phyloP scores from a whole-genome alignment of 2,329 filamentous ascomycete genomes.

The Pestalotiopsis sp. region DNA sequence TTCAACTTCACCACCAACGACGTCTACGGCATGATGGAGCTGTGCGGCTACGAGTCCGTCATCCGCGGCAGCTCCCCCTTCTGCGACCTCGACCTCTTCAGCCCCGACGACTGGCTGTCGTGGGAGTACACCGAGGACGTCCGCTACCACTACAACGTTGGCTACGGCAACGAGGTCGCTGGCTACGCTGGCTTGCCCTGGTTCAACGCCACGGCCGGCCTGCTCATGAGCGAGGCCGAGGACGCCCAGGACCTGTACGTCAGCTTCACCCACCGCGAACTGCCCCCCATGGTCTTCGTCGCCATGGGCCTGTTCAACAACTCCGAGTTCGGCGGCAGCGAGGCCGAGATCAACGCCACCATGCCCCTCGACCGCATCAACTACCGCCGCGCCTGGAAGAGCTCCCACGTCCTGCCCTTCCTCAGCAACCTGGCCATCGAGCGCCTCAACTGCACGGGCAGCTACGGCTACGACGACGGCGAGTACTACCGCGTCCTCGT shows the following conservation, averaged over 20 bases:
- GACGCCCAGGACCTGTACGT: constrained; percentile 62
- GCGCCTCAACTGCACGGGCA: constrained; percentile 61
- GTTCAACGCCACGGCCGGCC: constrained; percentile 62
- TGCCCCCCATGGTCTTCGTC: constrained; percentile 68
- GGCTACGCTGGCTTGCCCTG: constrained; percentile 67
- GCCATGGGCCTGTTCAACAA: constrained; percentile 74
- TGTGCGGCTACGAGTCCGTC: constrained; percentile 69
- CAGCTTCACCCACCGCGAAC: constrained; percentile 70
- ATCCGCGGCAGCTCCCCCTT: constrained; percentile 65
- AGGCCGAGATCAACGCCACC: constrained; percentile 58
- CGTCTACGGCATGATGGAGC: constrained; percentile 66
- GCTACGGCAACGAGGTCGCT: constrained; percentile 62
- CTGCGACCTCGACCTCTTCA: constrained; percentile 62
- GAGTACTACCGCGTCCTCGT: constrained; percentile 51
- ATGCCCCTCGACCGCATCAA: constrained; percentile 68
- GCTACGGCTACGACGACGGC: constrained; percentile 55
- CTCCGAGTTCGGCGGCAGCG: constrained; percentile 54
- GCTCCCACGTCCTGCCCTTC: constrained; percentile 66
- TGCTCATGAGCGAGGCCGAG: constrained; percentile 43
- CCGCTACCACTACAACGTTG: constrained; percentile 66
- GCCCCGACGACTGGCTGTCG: constrained; percentile 64
- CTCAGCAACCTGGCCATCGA: constrained; percentile 69
- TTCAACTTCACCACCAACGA: constrained; percentile 69
- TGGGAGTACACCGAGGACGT: constrained; percentile 69
- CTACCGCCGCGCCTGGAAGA: constrained; percentile 64